These are phyloP conservation scores for Eucalyptus albens DNA, from an alignment of 345 rosid genomes.

Conservation along the genomic window DNA sequence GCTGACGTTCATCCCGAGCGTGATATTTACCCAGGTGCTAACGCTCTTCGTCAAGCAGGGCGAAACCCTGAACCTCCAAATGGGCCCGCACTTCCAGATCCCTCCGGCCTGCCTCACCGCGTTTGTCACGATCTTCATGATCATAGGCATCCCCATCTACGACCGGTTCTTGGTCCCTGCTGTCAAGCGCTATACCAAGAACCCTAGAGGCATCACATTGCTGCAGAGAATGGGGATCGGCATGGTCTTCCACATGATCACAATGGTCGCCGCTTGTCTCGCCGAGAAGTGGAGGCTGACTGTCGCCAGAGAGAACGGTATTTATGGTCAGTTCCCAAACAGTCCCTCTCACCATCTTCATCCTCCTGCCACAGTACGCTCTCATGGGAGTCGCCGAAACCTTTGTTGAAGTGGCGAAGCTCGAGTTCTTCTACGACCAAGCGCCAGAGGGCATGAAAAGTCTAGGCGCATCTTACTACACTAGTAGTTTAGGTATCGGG, in stretches of 20 bases:
- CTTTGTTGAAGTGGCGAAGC: slow-evolving; percentile 65
- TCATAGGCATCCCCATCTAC: slow-evolving; percentile 34
- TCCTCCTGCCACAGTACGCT: slow-evolving; percentile 61
- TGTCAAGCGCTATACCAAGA: slow-evolving; percentile 29
- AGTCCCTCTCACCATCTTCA: slow-evolving; percentile 47
- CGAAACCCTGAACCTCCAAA: slow-evolving; percentile 24
- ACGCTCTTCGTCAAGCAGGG: slow-evolving; percentile 75
- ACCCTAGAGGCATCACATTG: slow-evolving; percentile 69
- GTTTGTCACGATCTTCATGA: slow-evolving; percentile 59
- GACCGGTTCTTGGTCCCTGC: slow-evolving; percentile 39
- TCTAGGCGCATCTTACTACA: slow-evolving; percentile 59
- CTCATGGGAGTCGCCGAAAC: slow-evolving; percentile 63
- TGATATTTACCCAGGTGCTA: slow-evolving; percentile 16
- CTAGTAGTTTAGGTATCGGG: slow-evolving; percentile 51
- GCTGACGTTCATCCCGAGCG: slow-evolving; percentile 40
- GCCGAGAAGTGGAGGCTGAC: slow-evolving; percentile 49
- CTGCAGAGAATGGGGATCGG: slow-evolving; percentile 79
- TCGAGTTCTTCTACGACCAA: slow-evolving; percentile 86
- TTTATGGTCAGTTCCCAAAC: background rate
- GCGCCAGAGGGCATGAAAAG: slow-evolving; percentile 80
- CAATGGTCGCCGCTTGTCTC: slow-evolving; percentile 41
- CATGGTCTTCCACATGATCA: slow-evolving; percentile 23
- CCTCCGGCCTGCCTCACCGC: slow-evolving; percentile 64
- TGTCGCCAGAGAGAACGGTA: slow-evolving; percentile 22
- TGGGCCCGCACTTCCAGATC: slow-evolving; percentile 45